Conservation (phyloP, 23 red algal genomes). For the Gracilaria vermiculophylla region DNA sequence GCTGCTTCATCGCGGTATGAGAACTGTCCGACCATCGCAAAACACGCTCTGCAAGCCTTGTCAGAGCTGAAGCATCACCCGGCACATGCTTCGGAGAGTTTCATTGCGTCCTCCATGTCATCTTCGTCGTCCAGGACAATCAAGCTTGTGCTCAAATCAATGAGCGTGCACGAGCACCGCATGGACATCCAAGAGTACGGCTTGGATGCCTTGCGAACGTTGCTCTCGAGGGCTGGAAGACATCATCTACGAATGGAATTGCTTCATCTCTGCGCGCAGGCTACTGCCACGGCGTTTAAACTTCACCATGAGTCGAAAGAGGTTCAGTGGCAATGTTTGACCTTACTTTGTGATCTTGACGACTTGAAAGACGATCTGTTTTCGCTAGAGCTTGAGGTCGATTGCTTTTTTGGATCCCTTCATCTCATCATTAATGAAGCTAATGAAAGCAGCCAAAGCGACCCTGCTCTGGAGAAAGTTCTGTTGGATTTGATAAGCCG, state of each 20-base stretch:
- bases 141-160: conserved; percentile 37
- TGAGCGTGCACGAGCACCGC: conserved; percentile 52
- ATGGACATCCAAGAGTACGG: conserved; percentile 55
- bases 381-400: conserved; percentile 41
- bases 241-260: conserved; percentile 5
- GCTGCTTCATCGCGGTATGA: conserved; percentile 62
- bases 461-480: conserved; percentile 13
- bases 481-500: conserved; percentile 31
- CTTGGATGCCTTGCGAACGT: conserved; percentile 54
- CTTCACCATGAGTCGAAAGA: conserved; percentile 59
- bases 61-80: conserved; percentile 59
- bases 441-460: not conserved
- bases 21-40: conserved; percentile 50
- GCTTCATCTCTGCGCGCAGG: conserved; percentile 20
- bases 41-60: conserved; percentile 41
- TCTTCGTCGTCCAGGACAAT: conserved; percentile 40
- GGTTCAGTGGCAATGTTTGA: conserved; percentile 65
- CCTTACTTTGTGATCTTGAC: conserved; percentile 54
- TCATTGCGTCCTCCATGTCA: not conserved
- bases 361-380: conserved; percentile 43
- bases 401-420: conserved; percentile 52
- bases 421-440: conserved; percentile 34
- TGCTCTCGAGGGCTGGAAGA: conserved; percentile 24
- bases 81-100: conserved; percentile 6
- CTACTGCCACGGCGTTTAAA: conserved; percentile 50